Evolutionary conservation across 2,329 filamentous ascomycete species (phyloP), one percentile per base, ranked within the genome.

Genomic region (Aspergillus fumigatus): DNA sequence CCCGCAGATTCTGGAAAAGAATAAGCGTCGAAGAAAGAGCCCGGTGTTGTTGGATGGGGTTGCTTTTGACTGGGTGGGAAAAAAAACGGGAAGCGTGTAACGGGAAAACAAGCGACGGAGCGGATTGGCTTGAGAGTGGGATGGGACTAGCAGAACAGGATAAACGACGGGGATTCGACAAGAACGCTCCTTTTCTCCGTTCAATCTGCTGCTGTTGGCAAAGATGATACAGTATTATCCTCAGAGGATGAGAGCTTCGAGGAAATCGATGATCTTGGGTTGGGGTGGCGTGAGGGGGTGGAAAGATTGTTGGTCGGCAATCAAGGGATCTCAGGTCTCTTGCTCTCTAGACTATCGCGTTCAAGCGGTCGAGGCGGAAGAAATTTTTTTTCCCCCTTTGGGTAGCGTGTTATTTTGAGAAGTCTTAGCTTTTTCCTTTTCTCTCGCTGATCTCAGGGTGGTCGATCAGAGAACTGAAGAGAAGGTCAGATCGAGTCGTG

Each of bases 251-350:
- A 51, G 19, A 51, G 32, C 26, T 32, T 23, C 9, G 32, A 51
- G 26, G 23, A 43, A 52, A 52, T 19, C 35, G 38, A 47, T 26
- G 43, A 47, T 47, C 43, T 17, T 47, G 43, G 23, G 21, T 47
- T 47, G 21, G 26, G 43, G 43, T 47, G 53, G 53, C 43, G 56
- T 55, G 54, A 54, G 53, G 45, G 58, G 58, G n/a, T 47, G 43
- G 51, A 41, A 51, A 50, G 41, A 57, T 50, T 56, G 56, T 55
- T 56, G 53, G 55, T 54, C 58, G 55, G 55, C 55, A 62, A 64
- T 66, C 64, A 62, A 68, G 59, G 59, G 57, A 57, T 43, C 26
- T 53, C 38, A 25, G 19, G 29, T 47, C 48, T 26, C 43, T 45
- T 48, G 17, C 27, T 41, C 29, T 52, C 23, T 27, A 54, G 35